phyloP scores from a whole-genome alignment of 768 basidiomycete genomes.

The Serendipita vermifera region DNA sequence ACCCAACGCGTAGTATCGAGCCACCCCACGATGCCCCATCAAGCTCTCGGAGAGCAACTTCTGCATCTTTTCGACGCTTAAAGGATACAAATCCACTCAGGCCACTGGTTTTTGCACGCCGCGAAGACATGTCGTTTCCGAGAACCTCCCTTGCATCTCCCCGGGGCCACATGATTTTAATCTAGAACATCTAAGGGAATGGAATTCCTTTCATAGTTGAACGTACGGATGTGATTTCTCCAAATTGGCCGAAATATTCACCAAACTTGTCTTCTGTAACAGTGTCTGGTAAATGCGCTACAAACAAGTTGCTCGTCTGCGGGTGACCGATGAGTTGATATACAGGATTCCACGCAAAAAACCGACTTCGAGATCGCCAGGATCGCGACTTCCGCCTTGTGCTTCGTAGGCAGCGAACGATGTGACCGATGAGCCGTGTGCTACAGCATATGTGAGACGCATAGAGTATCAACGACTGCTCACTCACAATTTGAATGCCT shows the following conservation, averaged over 20 bases:
- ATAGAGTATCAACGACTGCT: constrained; percentile 6
- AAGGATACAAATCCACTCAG: constrained; percentile 94
- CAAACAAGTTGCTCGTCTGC: constrained; percentile 90
- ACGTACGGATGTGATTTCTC: constrained; percentile 84
- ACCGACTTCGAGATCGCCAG: constrained; percentile 72
- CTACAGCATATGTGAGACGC: constrained; percentile 20
- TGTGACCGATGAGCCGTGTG: constrained; percentile 66
- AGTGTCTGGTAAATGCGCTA: constrained; percentile 80
- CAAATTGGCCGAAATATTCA: constrained; percentile 77
- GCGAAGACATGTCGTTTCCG: constrained; percentile 59
- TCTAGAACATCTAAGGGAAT: constrained; percentile 33
- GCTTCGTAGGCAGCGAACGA: constrained; percentile 90
- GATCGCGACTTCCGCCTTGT: constrained; percentile 79
- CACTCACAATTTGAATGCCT: constrained; percentile 28
- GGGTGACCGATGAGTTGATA: neutral
- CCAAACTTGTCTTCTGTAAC: constrained; percentile 80
- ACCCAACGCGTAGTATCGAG: constrained; percentile 72
- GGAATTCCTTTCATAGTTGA: neutral
- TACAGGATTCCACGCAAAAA: neutral
- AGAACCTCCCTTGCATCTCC: constrained; percentile 54
- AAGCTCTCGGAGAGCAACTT: constrained; percentile 72
- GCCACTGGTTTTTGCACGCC: constrained; percentile 58
- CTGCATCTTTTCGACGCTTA: constrained; percentile 88
- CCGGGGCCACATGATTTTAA: constrained; percentile 99
- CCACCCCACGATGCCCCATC: constrained; percentile 96